Base-by-base conservation (phyloP, 768 basidiomycete species). In the Leccinum obscurum region DNA sequence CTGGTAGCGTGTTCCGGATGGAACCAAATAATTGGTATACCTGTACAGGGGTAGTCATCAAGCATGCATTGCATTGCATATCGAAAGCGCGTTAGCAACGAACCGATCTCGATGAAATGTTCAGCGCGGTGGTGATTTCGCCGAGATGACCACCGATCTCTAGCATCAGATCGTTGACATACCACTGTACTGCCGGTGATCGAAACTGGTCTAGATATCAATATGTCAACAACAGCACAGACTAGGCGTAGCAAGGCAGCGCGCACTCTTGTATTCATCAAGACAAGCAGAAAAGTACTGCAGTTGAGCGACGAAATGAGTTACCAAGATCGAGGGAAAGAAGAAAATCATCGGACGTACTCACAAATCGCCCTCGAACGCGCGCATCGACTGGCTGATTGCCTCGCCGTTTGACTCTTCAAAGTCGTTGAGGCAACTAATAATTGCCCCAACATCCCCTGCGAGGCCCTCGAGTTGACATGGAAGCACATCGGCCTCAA, bases 341-440 rank as follows among this genome's bases (percentile, higher is more conserved):
- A 34, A 56, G 37, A 24, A 6, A 3, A 53, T 35, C 3, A 44
- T 6, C 6, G 1, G 22, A 64, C 73, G 3, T 51, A 77, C 80
- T 69, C 74, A 79, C 52, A 85, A 66, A 62, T 85, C 83, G 0
- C 76, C 76, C 56, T 83, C 79, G 7, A 85, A 78, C 4, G 75
- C 66, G 26, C 76, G 60, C 66, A 83, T 78, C 2, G 81, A 79
- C 28, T 77, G 72, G 61, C 79, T 81, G 17, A 84, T 76, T 2
- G 77, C 77, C 76, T 84, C 81, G 22, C 83, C 81, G 8, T 75
- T 78, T n/a, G 82, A 83, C 61, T 84, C 83, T 4, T 83, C 81
- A 46, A 84, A 84, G 53, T 84, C 83, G 52, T 80, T 80, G 58
- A 84, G 64, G 58, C 77, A 80, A 22, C 75, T 75, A 10, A 84